Base-by-base conservation (phyloP, 345 rosid species). In the Gossypium stocksii region DNA sequence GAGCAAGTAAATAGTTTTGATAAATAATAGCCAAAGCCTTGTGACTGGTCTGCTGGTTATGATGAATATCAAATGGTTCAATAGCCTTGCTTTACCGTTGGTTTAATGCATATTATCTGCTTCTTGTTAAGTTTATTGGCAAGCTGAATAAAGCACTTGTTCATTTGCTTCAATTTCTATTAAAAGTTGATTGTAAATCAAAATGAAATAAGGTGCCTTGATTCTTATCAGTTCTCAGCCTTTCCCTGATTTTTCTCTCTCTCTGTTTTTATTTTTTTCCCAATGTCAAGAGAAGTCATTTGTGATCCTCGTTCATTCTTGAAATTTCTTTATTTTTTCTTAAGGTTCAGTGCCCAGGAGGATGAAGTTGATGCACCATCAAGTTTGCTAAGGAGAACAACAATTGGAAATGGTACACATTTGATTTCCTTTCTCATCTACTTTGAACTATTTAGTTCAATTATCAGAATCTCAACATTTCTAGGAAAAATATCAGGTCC, bases 381-480 rank as follows among this genome's bases (percentile, higher is more conserved):
- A 75, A 82, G 77, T 87, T 83, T 93, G 73, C 27, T 81, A 79
- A 88, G 98, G 80, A 89, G 97, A 76, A 96, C 92, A 56, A 96
- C 99, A 65, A 90, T 93, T 82, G 99, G 99, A 81, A 93, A 93
- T 85, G 99, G 99, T 96, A 75, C 44, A 79, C 60, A 29, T 67
- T 27, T 25, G 53, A 48, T 74, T 74, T 75, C 41, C 64, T 75
- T 22, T 79, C 23, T 61, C 34, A 15, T 60, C 43, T 25, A 64
- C 59, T 59, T 78, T 71, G 13, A 15, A 62, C 70, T 76, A 45
- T 77, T 77, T 66, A 66, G 48, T 75, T 71, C 75, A 73, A 43
- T 73, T 61, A 71, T 45, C 76, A 59, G 3, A 52, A 63, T 74
- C 81, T 85, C 62, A 81, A 76, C 46, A 74, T 69, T 46, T 76